Evolutionary conservation across 192 early-diverging fungal genomes (phyloP).

Genomic region (Backusella parvicylindrica): DNA sequence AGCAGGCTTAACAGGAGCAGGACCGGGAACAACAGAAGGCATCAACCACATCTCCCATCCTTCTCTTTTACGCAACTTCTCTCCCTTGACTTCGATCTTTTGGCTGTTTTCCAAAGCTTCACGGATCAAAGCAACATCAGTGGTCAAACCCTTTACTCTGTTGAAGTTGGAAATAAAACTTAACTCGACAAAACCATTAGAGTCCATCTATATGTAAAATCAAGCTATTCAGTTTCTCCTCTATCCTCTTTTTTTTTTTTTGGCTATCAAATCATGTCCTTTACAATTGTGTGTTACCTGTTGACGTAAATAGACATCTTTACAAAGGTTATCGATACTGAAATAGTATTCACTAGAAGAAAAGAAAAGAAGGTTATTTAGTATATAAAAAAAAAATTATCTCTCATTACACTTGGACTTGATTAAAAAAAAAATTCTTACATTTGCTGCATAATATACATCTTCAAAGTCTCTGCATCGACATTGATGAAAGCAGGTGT

Average conservation of each 20-base stretch:
- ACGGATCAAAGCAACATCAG: constrained; percentile 60
- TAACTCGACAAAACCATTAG: constrained; percentile 80
- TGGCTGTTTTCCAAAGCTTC: constrained; percentile 50
- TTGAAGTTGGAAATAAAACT: constrained; percentile 83
- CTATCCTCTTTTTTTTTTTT: background rate
- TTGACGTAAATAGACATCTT: constrained; percentile 89
- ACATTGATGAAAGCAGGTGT: constrained; percentile 28
- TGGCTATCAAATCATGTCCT: too few species aligned
- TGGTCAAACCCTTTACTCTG: constrained; percentile 72
- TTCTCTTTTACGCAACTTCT: constrained; percentile 63
- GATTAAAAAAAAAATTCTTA: constrained; percentile 25
- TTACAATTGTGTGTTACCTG: constrained; percentile 23
- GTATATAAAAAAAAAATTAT: background rate
- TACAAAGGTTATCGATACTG: constrained; percentile 94
- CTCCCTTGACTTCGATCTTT: constrained; percentile 26
- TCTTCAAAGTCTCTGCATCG: constrained; percentile 47
- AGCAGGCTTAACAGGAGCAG: background rate
- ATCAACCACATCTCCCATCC: constrained; percentile 88
- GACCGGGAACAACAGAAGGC: constrained; percentile 27
- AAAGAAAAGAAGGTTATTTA: background rate
- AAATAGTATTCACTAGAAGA: constrained; percentile 88
- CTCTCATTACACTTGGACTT: background rate
- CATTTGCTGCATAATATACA: constrained; percentile 62
- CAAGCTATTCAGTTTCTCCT: background rate
- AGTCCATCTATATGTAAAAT: constrained; percentile 85